Conservation (phyloP, 441 rosid genomes). For the Rhodomyrtus psidioides region DNA sequence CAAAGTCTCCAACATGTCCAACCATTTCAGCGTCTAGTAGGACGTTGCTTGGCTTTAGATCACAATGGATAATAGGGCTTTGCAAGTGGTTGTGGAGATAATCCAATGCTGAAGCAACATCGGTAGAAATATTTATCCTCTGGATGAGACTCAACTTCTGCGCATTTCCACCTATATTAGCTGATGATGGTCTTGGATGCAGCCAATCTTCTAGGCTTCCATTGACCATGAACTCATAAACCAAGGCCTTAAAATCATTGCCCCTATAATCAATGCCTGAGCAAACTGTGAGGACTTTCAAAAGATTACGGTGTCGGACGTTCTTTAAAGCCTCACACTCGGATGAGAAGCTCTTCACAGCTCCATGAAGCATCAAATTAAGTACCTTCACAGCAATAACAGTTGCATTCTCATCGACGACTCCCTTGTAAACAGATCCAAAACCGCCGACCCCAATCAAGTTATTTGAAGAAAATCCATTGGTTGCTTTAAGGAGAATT, state of each 20-base stretch:
- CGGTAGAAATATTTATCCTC: background rate
- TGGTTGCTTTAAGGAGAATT: background rate
- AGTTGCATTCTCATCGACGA: background rate
- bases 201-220: background rate
- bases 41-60: background rate
- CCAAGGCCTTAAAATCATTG: background rate
- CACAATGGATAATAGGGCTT: background rate
- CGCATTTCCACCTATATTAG: accelerated
- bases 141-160: background rate
- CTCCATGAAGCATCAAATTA: background rate
- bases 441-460: background rate
- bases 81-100: background rate
- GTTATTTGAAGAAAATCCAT: background rate
- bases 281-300: background rate
- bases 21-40: background rate
- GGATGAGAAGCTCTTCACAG: background rate
- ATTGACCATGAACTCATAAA: background rate
- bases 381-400: background rate
- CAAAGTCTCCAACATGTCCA: background rate
- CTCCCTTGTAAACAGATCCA: background rate
- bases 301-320: background rate
- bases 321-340: background rate
- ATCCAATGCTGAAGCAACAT: background rate
- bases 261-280: background rate
- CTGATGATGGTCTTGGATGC: background rate